Evolutionary conservation across 257 asterid genomes (phyloP).

Genomic region (Nicotiana undulata): DNA sequence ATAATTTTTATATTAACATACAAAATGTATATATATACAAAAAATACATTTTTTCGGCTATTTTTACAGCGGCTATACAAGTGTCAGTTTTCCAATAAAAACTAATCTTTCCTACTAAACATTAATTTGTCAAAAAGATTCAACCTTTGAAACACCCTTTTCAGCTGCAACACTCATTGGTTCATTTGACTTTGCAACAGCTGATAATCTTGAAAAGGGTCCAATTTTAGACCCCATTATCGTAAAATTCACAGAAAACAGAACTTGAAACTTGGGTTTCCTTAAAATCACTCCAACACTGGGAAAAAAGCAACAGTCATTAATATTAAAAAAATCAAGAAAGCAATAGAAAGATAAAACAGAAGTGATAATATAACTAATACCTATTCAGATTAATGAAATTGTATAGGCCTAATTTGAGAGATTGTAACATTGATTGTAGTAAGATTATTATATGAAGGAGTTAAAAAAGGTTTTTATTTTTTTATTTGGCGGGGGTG

Average conservation of each 20-base stretch:
- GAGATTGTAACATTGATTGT: conserved; percentile 42
- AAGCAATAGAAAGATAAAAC: background rate
- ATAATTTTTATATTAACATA: too few species aligned
- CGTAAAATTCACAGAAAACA: conserved; percentile 18
- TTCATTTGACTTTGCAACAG: conserved; percentile 21
- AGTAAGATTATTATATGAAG: background rate
- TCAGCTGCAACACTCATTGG: conserved; percentile 5
- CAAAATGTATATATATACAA: too few species aligned
- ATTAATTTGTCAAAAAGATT: background rate
- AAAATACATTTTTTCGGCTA: too few species aligned
- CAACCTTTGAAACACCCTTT: conserved; percentile 3
- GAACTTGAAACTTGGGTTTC: conserved; percentile 5
- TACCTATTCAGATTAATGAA: conserved; percentile 25
- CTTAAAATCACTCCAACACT: background rate
- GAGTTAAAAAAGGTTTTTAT: background rate
- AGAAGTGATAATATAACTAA: background rate
- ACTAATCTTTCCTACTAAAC: background rate
- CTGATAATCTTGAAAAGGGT: conserved; percentile 25
- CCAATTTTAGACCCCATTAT: conserved; percentile 44
- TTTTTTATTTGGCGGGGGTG: background rate
- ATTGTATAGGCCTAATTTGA: conserved; percentile 35
- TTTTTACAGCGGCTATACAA: too few species aligned
- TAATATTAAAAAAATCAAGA: background rate
- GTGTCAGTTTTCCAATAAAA: too few species aligned
- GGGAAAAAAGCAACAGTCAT: background rate